Percentiles rank a stretch among this genome's conserved stretches.
These are phyloP conservation scores for Diaporthe velutina DNA, from an alignment of 2,329 filamentous ascomycete genomes.

Conservation along the genomic window DNA sequence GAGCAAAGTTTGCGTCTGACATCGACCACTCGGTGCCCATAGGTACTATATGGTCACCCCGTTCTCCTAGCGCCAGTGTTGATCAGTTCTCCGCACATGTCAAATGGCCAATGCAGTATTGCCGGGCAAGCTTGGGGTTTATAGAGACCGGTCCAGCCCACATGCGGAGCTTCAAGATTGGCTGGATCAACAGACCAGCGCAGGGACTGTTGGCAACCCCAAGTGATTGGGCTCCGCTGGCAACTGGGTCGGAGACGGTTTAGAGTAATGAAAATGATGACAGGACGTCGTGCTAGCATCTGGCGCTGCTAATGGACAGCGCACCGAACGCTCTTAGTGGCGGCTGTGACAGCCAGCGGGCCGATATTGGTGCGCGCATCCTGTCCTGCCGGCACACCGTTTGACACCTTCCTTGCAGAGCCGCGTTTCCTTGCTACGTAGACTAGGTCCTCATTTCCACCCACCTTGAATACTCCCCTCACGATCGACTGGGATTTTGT, in stretches of 20 bases:
- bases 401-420: not conserved
- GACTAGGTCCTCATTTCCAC: too few relatives aligned
- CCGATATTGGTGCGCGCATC: slow-evolving; percentile 22
- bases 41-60: too few relatives aligned
- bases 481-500: not conserved
- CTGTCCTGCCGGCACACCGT: not conserved
- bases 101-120: not conserved
- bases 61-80: not conserved
- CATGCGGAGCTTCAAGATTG: not conserved
- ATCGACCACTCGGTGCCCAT: too few relatives aligned
- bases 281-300: slow-evolving; percentile 4
- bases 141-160: not conserved
- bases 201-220: too few relatives aligned
- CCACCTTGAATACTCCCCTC: not conserved
- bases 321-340: not conserved
- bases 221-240: too few relatives aligned
- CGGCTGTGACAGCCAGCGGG: slow-evolving; percentile 13
- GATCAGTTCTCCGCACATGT: not conserved
- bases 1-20: not conserved
- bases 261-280: slow-evolving; percentile 9
- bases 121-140: not conserved
- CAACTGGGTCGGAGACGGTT: too few relatives aligned
- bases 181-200: not conserved
- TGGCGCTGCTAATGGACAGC: not conserved
- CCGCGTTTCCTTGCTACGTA: not conserved